A percentile compares a stretch with the other conserved stretches of the same genome.
Evolutionary conservation across 208 protist genomes (phyloP).

Genomic region (Trypanosoma platydactyli): DNA sequence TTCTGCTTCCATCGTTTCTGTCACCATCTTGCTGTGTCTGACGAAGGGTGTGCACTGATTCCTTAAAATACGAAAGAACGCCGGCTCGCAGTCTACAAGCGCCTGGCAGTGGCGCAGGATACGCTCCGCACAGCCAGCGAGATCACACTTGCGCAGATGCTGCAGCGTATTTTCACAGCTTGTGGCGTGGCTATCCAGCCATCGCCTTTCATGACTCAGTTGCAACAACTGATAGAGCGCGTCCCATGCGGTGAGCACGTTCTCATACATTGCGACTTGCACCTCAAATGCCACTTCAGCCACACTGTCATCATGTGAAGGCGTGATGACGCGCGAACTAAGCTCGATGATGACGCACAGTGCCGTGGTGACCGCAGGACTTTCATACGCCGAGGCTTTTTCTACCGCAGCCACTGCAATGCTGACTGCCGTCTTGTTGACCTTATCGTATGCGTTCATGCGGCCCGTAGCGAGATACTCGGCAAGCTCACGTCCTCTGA

Average conservation of each 20-base stretch:
- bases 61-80: conserved; percentile 16
- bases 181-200: background rate
- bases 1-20: background rate
- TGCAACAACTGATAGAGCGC: conserved; percentile 10
- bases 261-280: conserved; percentile 73
- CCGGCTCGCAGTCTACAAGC: conserved; percentile 15
- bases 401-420: conserved; percentile 55
- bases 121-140: conserved; percentile 17
- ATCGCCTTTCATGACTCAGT: background rate
- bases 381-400: conserved; percentile 37
- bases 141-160: conserved; percentile 31
- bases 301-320: background rate
- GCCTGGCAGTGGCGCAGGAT: conserved; percentile 12
- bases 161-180: conserved; percentile 31
- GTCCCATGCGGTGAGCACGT: conserved; percentile 44
- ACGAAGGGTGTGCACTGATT: conserved; percentile 17
- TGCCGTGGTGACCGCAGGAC: conserved; percentile 55
- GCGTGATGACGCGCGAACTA: conserved; percentile 18
- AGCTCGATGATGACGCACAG: conserved; percentile 38
- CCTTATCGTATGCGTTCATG: conserved; percentile 41
- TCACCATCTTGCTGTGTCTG: background rate
- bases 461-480: conserved; percentile 13
- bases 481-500: background rate
- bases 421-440: conserved; percentile 57
- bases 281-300: conserved; percentile 2